A percentile compares a stretch with the other conserved stretches of the same genome.
Evolutionary conservation across 176 grass and related monocot species (phyloP).

Genomic region (Ensete ventricosum): DNA sequence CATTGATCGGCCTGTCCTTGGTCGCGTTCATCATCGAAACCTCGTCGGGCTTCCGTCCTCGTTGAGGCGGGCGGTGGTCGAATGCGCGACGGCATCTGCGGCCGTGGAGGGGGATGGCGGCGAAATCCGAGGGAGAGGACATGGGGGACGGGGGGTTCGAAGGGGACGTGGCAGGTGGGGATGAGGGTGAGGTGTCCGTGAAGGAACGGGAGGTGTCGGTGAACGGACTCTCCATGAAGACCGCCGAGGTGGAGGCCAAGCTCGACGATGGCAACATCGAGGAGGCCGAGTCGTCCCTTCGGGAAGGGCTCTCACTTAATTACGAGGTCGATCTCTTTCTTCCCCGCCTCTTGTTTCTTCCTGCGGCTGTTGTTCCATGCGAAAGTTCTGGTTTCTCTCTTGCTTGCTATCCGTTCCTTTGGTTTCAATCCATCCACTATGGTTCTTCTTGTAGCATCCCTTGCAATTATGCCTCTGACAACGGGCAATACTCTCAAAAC

Average conservation of each 20-base stretch:
- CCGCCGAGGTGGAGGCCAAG: slow-evolving; percentile 52
- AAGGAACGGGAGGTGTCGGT: slow-evolving; percentile 12
- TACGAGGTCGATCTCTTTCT: slow-evolving; percentile 37
- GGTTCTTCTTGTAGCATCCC: background rate
- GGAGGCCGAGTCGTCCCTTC: slow-evolving; percentile 90
- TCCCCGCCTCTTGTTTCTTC: background rate
- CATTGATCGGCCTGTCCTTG: background rate
- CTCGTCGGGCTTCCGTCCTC: background rate
- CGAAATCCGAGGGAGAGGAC: background rate
- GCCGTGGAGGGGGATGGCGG: slow-evolving; percentile 17
- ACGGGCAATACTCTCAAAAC: too few relatives aligned
- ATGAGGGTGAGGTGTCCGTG: slow-evolving; percentile 12
- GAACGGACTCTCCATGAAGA: slow-evolving; percentile 18
- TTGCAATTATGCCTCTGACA: too few relatives aligned
- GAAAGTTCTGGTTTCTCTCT: background rate
- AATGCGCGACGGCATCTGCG: slow-evolving; percentile 9
- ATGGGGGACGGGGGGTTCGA: slow-evolving; percentile 10
- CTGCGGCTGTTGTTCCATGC: slow-evolving; percentile 2
- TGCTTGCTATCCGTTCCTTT: background rate
- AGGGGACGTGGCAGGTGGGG: slow-evolving; percentile 10
- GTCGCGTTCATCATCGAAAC: background rate
- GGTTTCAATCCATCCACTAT: background rate
- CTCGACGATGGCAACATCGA: slow-evolving; percentile 88
- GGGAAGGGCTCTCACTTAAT: slow-evolving; percentile 96
- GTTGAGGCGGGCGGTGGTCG: background rate